Conservation (phyloP, 2,329 filamentous ascomycete species). For the Neofusicoccum laricinum region DNA sequence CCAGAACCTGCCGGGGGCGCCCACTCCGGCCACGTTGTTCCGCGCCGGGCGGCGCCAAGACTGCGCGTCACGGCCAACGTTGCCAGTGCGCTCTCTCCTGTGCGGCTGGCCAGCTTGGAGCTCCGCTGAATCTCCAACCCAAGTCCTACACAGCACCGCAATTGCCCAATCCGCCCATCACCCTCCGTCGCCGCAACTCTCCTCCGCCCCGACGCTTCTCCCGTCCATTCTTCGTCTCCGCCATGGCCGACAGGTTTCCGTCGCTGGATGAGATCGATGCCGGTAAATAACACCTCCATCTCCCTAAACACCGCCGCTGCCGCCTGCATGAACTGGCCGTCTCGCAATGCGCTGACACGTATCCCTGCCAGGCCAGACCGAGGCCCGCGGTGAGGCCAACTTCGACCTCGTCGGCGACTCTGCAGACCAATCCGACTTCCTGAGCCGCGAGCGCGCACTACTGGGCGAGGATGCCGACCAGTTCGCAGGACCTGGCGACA, state of each 20-base stretch:
- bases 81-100: constrained; percentile 12
- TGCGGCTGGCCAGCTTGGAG: constrained; percentile 4
- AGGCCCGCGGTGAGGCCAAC: constrained; percentile 52
- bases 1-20: neutral
- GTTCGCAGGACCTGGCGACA: constrained; percentile 76
- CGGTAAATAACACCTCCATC: constrained; percentile 34
- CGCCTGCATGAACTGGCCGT: neutral
- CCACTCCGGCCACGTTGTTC: neutral
- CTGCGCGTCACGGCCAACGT: constrained; percentile 10
- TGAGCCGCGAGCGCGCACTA: constrained; percentile 83
- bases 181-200: neutral
- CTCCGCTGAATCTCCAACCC: constrained; percentile 9
- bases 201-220: neutral
- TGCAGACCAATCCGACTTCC: constrained; percentile 74
- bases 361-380: constrained; percentile 61
- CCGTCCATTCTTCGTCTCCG: constrained; percentile 18
- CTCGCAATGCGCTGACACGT: neutral
- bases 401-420: constrained; percentile 53
- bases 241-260: constrained; percentile 52
- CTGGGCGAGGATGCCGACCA: constrained; percentile 91
- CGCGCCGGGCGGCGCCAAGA: neutral
- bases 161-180: neutral
- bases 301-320: constrained; percentile 8
- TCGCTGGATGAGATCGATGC: constrained; percentile 53
- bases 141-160: neutral